A percentile compares a stretch with the other conserved stretches of the same genome.
These are phyloP conservation scores for Spiraea crenata DNA, from an alignment of 331 rosid genomes.

Conservation along the genomic window DNA sequence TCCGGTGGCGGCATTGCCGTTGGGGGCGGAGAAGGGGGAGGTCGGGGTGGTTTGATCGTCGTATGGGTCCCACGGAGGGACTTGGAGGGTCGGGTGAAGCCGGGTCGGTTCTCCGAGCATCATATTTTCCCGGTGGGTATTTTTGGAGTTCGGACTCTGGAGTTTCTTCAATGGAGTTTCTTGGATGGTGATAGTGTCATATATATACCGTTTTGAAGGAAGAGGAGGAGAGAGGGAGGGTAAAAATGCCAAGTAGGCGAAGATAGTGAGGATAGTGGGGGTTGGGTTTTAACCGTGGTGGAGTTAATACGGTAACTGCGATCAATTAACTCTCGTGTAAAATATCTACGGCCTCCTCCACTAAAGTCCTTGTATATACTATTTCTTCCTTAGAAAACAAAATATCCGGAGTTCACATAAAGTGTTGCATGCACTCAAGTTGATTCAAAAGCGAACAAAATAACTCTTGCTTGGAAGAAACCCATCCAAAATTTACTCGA, in stretches of 20 bases:
- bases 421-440: too few relatives aligned
- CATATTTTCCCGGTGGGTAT: neutral
- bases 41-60: slow-evolving; percentile 25
- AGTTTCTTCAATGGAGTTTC: neutral
- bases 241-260: slow-evolving; percentile 12
- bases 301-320: slow-evolving; percentile 31
- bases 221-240: neutral
- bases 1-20: slow-evolving; percentile 27
- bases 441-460: too few relatives aligned
- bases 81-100: slow-evolving; percentile 33
- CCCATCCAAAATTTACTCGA: too few relatives aligned
- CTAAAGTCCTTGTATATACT: slow-evolving; percentile 4
- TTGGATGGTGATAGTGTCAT: neutral
- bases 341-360: slow-evolving; percentile 19
- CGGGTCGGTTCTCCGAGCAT: slow-evolving; percentile 43
- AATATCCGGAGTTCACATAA: too few relatives aligned
- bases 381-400: too few relatives aligned
- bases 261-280: neutral
- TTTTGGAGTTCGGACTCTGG: neutral
- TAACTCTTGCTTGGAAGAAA: too few relatives aligned
- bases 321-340: slow-evolving; percentile 16
- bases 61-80: slow-evolving; percentile 43
- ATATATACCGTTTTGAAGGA: slow-evolving; percentile 20
- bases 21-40: slow-evolving; percentile 16
- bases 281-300: slow-evolving; percentile 43